Evolutionary conservation across 108 stramenopile species (phyloP), one percentile per base, ranked within the genome.

Genomic region (Seminavis robusta): DNA sequence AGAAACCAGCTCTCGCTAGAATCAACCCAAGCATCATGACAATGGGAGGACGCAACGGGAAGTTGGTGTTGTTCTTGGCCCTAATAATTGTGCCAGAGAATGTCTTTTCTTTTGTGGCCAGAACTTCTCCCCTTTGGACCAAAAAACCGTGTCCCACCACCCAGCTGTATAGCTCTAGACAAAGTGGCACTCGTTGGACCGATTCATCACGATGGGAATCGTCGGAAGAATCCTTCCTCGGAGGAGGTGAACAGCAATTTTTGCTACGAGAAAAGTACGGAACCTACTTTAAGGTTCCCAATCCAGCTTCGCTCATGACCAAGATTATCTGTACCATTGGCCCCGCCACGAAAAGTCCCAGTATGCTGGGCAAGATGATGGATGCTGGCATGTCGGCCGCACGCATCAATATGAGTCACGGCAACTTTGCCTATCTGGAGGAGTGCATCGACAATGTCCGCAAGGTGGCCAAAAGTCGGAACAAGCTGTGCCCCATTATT

Each of bases 241-340:
- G 23, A 26, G 29, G 3, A 4, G 52, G 52, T 3, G 52, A 19
- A 43, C 16, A 57, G 20, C 25, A 42, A 15, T 64, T 64, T 28
- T 44, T 64, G 20, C 36, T 64, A 27, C 33, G 56, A 43, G 63
- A 64, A 29, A 56, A 43, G 36, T 64, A 43, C 10, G 63, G 63
- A 25, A 42, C 52, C 20, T 64, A 64, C 52, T 64, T 64, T 43
- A 33, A 39, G 19, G 63, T 64, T n/a, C 63, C 63, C 0, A 64
- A 64, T 39, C 65, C n/a, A n/a, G n/a, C n/a, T n/a, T n/a, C 65
- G 16, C 33, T 52, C 52, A 3, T 65, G 72, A 84, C 83, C 52
- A 83, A 88, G 67, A 85, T 94, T 56, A 63, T 88, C 30, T 88
- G 83, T 65, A 88, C 86, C 8, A 64, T 88, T 33, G 88, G 88